Base-by-base conservation (phyloP, 163 green algal genomes). In the Prototheca wickerhamii region DNA sequence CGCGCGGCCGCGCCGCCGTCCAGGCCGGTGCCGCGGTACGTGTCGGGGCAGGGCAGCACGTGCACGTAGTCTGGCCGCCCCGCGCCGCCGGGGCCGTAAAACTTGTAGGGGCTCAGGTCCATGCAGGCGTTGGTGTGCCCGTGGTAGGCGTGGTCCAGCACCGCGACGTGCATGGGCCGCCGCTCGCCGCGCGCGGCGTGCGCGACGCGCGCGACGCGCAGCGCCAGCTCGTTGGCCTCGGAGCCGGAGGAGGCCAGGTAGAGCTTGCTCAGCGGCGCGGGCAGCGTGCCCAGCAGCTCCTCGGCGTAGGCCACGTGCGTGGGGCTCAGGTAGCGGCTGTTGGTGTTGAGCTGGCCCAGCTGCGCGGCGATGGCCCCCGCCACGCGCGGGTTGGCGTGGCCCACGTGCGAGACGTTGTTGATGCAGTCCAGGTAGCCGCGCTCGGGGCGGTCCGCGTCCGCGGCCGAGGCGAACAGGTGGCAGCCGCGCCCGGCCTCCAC, bases 201-300 rank as follows among this genome's bases (percentile, higher is more conserved):
- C 21, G 31, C 17, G 4, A 12, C 25, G 18, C 55, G 52, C 0
- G 85, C 82, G 2, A 96, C 80, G 15, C 87, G 73, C 55, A 90
- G 73, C 4, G 89, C 88, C 40, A 95, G 74, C 73, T 96, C 89
- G 60, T 94, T 95, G 30, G 88, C 87, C 61, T 96, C 89, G 49
- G 72, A 86, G n/a, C 89, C 89, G 17, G 68, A 84, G 67, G 73
- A 82, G 12, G 83, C 73, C 29, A 87, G 67, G 72, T 88, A 95
- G 64, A 90, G 65, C 33, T 75, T 46, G 32, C 85, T 8, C 20
- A 91, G 70, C 6, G 63, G 53, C 12, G 69, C 54, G 35, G 83
- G 82, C 60, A 91, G 63, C 3, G 75, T 84, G 5, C 50, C 32
- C 20, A 74, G 60, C 25, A 93, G 74, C 43, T 37, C 50, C 23